Evolutionary conservation across 176 grass and related monocot genomes (phyloP).

Genomic region (Poa annua): DNA sequence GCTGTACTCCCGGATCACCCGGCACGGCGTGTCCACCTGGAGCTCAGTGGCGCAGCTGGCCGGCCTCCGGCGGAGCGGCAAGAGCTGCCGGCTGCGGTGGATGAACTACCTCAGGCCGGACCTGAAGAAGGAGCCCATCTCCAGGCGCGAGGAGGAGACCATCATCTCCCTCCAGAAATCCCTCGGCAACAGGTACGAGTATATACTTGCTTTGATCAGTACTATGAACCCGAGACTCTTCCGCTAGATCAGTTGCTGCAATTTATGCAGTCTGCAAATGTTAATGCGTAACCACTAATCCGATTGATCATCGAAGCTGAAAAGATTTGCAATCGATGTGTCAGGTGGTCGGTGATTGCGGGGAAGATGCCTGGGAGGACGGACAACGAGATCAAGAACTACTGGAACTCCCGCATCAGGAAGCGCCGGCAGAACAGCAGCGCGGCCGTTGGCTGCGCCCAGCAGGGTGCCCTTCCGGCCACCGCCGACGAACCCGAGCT

Average conservation of each 20-base stretch:
- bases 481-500: background rate
- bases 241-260: too few species aligned
- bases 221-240: too few species aligned
- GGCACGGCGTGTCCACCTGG: slow-evolving; percentile 65
- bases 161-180: slow-evolving; percentile 53
- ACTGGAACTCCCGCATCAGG: slow-evolving; percentile 68
- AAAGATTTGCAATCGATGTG: background rate
- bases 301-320: background rate
- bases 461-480: too few species aligned
- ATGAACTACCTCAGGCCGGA: slow-evolving; percentile 97
- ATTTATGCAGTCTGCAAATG: too few species aligned
- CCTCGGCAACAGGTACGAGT: slow-evolving; percentile 48
- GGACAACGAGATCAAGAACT: slow-evolving; percentile 82
- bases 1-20: slow-evolving; percentile 50
- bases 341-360: slow-evolving; percentile 64
- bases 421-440: slow-evolving; percentile 42
- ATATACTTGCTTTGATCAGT: too few species aligned
- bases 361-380: slow-evolving; percentile 62
- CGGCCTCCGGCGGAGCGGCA: slow-evolving; percentile 66
- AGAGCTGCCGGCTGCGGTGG: slow-evolving; percentile 98
- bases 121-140: slow-evolving; percentile 74
- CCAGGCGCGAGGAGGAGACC: slow-evolving; percentile 52
- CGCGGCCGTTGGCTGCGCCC: background rate
- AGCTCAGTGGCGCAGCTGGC: slow-evolving; percentile 64
- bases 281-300: too few species aligned